A percentile compares a stretch with the other conserved stretches of the same genome.
These are phyloP conservation scores for Barbatosphaeria neglecta DNA, from an alignment of 495 filamentous ascomycete species.

Conservation along the genomic window DNA sequence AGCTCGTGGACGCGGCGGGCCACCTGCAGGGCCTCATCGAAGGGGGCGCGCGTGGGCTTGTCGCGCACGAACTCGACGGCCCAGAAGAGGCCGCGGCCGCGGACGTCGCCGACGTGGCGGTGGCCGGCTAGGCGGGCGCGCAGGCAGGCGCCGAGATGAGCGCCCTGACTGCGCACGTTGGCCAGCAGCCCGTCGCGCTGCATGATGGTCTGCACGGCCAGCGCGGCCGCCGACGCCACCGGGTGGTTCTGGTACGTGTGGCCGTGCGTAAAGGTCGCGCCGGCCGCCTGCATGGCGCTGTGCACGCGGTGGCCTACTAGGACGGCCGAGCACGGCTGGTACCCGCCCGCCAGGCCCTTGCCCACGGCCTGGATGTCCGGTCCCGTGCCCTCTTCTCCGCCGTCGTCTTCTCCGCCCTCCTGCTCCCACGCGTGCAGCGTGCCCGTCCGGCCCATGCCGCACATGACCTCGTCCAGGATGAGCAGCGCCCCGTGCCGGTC, in stretches of 20 bases:
- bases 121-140: constrained; percentile 27
- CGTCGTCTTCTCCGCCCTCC: too few relatives aligned
- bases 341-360: constrained; percentile 56
- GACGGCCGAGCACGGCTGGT: constrained; percentile 44
- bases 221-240: constrained; percentile 40
- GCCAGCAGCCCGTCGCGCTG: constrained; percentile 34
- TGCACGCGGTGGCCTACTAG: constrained; percentile 40
- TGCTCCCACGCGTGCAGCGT: constrained; percentile 50
- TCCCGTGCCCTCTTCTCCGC: constrained; percentile 23
- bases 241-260: constrained; percentile 54
- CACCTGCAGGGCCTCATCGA: constrained; percentile 25
- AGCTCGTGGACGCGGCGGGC: constrained; percentile 38
- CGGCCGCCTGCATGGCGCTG: constrained; percentile 35
- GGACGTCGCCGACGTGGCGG: constrained; percentile 52
- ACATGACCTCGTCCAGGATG: constrained; percentile 68
- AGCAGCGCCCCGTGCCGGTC: constrained; percentile 50
- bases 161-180: constrained; percentile 39
- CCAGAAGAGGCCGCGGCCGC: constrained; percentile 54
- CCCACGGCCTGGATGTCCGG: constrained; percentile 55
- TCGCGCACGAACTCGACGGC: constrained; percentile 47
- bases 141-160: constrained; percentile 31
- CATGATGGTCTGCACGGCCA: constrained; percentile 44
- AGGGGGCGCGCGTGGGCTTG: constrained; percentile 33
- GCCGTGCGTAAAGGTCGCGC: constrained; percentile 39
- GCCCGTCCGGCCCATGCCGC: constrained; percentile 55